These are phyloP conservation scores for Neoscytalidium dimidiatum DNA, from an alignment of 2,329 filamentous ascomycete species.

Conservation along the genomic window DNA sequence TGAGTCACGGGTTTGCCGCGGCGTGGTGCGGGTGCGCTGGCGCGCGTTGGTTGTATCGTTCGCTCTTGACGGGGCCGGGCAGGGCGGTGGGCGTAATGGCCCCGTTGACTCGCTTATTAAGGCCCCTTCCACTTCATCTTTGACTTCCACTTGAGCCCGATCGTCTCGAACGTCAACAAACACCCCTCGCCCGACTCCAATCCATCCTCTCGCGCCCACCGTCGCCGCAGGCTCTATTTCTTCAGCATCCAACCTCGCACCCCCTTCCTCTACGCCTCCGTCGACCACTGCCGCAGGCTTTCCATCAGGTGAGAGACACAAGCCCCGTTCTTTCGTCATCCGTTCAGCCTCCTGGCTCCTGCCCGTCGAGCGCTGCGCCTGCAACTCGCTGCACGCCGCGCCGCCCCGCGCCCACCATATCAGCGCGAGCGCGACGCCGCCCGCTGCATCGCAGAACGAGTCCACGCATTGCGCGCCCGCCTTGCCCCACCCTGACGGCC, in stretches of 20 bases:
- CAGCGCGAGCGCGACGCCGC: conserved; percentile 4
- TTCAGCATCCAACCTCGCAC: conserved; percentile 11
- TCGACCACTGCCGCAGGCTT: conserved; percentile 15
- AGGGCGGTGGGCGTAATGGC: conserved; percentile 19
- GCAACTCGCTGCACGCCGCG: conserved; percentile 1
- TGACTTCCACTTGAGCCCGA: conserved; percentile 19
- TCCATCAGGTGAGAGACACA: conserved; percentile 18
- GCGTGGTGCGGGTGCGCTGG: conserved; percentile 13
- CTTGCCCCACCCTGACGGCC: conserved; percentile 20
- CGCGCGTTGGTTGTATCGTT: conserved; percentile 14
- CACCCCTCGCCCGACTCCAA: conserved; percentile 17
- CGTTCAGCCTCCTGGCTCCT: conserved; percentile 19
- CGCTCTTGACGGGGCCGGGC: background rate
- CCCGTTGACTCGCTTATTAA: conserved; percentile 18
- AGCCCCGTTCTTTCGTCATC: conserved; percentile 18
- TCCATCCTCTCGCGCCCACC: conserved; percentile 10
- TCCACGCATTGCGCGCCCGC: conserved; percentile 10
- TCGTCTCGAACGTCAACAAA: conserved; percentile 21
- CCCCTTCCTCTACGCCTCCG: conserved; percentile 2
- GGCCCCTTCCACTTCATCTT: conserved; percentile 16
- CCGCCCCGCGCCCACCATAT: background rate
- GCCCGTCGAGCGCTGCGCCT: conserved; percentile 8
- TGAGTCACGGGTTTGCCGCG: conserved; percentile 10
- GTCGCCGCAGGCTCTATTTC: conserved; percentile 20
- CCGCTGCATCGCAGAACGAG: conserved; percentile 1